A percentile compares a stretch with the other conserved stretches of the same genome.
Conservation (phyloP, 192 early-diverging fungal genomes). For the Gigaspora rosea region DNA sequence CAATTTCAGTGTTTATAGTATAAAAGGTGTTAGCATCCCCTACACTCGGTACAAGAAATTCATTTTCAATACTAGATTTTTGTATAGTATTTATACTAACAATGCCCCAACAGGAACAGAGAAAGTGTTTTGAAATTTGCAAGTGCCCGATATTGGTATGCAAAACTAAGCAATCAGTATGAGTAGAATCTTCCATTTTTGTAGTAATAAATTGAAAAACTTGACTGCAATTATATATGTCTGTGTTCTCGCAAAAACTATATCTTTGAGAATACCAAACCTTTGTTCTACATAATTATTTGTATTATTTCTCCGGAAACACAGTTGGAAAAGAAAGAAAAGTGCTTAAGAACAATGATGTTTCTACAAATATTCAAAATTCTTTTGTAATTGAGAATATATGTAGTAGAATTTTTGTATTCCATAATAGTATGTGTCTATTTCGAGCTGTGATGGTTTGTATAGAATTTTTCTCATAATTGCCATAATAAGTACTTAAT, state of each 20-base stretch:
- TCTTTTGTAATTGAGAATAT: background rate
- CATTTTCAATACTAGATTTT: background rate
- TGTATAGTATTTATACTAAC: background rate
- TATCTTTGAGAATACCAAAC: background rate
- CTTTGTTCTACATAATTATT: background rate
- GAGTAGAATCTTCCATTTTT: background rate
- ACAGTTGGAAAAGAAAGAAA: background rate
- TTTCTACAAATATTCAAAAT: background rate
- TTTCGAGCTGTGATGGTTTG: background rate
- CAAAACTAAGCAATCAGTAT: background rate
- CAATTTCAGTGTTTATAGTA: background rate
- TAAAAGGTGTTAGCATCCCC: background rate
- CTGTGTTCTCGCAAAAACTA: background rate
- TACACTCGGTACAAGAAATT: background rate
- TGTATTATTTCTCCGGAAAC: background rate
- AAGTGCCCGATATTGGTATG: background rate
- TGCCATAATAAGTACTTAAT: background rate
- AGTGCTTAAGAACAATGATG: background rate
- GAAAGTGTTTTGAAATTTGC: background rate
- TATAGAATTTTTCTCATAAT: background rate
- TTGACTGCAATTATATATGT: background rate
- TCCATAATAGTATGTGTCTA: background rate
- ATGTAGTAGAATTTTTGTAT: background rate
- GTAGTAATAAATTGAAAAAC: background rate
- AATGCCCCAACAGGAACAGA: background rate